These are phyloP conservation scores for Rosa hybrid DNA, from an alignment of 331 rosid genomes.

Conservation along the genomic window DNA sequence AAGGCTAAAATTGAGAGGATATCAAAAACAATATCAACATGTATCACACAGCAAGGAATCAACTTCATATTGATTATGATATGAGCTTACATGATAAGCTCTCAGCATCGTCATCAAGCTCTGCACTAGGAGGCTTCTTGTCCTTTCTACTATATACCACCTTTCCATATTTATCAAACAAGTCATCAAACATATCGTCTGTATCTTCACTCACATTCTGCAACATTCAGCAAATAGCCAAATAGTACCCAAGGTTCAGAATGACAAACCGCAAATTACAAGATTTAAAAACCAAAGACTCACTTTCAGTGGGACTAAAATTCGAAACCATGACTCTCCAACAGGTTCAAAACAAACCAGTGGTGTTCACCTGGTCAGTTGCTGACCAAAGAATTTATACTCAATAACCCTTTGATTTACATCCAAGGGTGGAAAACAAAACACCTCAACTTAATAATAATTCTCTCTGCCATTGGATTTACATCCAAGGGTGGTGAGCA, in stretches of 20 bases:
- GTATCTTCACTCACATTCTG: slow-evolving; percentile 78
- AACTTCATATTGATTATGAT: slow-evolving; percentile 14
- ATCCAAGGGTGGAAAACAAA: too few species aligned
- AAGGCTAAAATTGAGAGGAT: neutral
- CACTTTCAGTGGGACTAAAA: neutral
- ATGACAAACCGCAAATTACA: neutral
- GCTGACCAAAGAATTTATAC: too few species aligned
- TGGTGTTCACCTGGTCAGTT: too few species aligned
- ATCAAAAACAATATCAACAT: neutral
- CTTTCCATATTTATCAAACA: slow-evolving; percentile 78
- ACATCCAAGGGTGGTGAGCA: too few species aligned
- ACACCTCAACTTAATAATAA: too few species aligned
- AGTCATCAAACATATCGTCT: slow-evolving; percentile 83
- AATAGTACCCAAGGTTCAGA: slow-evolving; percentile 13
- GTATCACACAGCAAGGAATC: slow-evolving; percentile 5
- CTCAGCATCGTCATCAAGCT: slow-evolving; percentile 90
- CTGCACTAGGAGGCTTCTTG: slow-evolving; percentile 62
- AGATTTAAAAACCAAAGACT: neutral
- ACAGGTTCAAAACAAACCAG: too few species aligned
- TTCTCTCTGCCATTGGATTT: too few species aligned
- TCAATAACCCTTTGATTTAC: too few species aligned
- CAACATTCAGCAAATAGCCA: slow-evolving; percentile 17
- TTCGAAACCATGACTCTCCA: neutral
- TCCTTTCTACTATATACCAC: slow-evolving; percentile 73
- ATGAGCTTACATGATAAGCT: slow-evolving; percentile 83